These are phyloP conservation scores for Penicillium alfredii DNA, from an alignment of 495 filamentous ascomycete genomes.

Conservation along the genomic window DNA sequence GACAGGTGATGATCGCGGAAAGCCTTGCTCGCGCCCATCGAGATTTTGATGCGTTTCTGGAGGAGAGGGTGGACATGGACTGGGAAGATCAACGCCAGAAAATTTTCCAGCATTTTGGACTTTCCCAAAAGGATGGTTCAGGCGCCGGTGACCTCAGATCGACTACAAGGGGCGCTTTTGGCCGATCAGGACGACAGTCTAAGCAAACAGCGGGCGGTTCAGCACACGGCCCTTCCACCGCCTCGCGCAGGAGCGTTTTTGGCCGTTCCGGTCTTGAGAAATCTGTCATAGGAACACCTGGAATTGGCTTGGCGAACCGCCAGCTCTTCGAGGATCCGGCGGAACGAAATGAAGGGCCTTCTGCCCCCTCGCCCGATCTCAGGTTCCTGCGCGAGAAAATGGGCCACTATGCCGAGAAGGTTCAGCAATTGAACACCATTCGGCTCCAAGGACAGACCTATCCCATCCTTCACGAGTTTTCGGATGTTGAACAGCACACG, in stretches of 20 bases:
- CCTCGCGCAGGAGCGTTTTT: slow-evolving; percentile 56
- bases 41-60: slow-evolving; percentile 88
- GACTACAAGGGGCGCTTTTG: slow-evolving; percentile 49
- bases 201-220: slow-evolving; percentile 27
- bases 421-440: slow-evolving; percentile 67
- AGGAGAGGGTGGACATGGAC: slow-evolving; percentile 89
- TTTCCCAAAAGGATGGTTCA: slow-evolving; percentile 56
- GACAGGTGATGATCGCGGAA: slow-evolving; percentile 83
- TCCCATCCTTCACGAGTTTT: slow-evolving; percentile 67
- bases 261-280: slow-evolving; percentile 66
- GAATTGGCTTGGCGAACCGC: slow-evolving; percentile 45
- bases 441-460: slow-evolving; percentile 59
- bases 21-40: slow-evolving; percentile 76
- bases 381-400: slow-evolving; percentile 75
- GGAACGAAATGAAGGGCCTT: slow-evolving; percentile 42
- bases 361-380: slow-evolving; percentile 52
- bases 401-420: slow-evolving; percentile 65
- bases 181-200: slow-evolving; percentile 46
- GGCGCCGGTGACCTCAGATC: slow-evolving; percentile 35
- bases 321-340: slow-evolving; percentile 63
- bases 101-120: slow-evolving; percentile 94
- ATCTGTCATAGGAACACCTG: slow-evolving; percentile 78
- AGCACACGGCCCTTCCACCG: slow-evolving; percentile 26
- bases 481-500: slow-evolving; percentile 59
- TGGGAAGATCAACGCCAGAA: slow-evolving; percentile 89